Percentiles rank a stretch among this genome's conserved stretches.
These are phyloP conservation scores for Apophysomyces ossiformis DNA, from an alignment of 371 early-diverging fungal genomes.

Conservation along the genomic window DNA sequence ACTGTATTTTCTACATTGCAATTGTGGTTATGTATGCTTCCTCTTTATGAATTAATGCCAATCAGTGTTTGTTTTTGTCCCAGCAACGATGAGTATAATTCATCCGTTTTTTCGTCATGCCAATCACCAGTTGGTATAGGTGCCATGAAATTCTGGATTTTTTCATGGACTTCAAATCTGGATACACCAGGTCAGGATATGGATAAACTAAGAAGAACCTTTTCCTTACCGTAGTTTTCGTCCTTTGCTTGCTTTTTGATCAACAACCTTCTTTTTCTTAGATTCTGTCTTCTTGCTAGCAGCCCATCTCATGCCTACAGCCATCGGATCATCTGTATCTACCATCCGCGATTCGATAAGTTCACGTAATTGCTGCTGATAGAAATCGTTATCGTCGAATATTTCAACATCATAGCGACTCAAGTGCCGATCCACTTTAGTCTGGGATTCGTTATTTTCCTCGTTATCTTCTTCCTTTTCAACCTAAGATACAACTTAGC, in stretches of 20 bases:
- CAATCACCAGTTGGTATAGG: constrained; percentile 86
- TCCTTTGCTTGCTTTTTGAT: constrained; percentile 92
- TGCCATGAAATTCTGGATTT: constrained; percentile 94
- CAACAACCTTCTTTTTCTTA: constrained; percentile 78
- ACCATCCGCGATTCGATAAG: constrained; percentile 92
- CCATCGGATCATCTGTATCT: constrained; percentile 83
- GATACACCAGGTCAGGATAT: background rate
- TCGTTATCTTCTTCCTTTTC: constrained; percentile 13
- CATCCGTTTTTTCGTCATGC: constrained; percentile 91
- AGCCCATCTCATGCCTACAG: constrained; percentile 83
- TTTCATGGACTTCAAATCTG: constrained; percentile 92
- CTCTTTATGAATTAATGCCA: constrained; percentile 11
- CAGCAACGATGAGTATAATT: constrained; percentile 85
- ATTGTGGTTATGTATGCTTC: no score
- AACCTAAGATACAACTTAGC: background rate
- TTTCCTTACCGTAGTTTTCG: constrained; percentile 73
- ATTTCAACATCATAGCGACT: constrained; percentile 82
- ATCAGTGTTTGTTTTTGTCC: constrained; percentile 56
- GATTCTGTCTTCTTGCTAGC: constrained; percentile 72
- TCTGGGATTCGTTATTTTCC: constrained; percentile 26
- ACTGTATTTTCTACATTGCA: no score
- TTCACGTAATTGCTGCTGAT: constrained; percentile 90
- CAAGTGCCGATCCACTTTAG: constrained; percentile 65
- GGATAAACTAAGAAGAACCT: background rate
- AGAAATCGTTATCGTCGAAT: constrained; percentile 96